phyloP scores from a whole-genome alignment of 2,329 filamentous ascomycete genomes.

The Cladosporium sp. region DNA sequence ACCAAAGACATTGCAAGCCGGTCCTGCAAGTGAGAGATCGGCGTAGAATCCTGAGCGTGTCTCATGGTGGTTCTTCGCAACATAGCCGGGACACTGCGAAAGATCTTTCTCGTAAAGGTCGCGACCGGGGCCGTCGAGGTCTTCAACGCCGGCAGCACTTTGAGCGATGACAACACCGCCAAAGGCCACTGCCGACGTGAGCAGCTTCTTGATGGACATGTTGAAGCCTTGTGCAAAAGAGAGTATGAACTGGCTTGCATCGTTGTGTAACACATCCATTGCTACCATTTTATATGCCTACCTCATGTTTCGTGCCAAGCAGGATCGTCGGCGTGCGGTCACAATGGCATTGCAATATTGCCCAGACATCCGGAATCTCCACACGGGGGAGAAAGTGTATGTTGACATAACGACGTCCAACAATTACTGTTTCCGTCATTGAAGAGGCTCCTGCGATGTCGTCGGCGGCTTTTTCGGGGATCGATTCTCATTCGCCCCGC shows the following conservation, averaged over 20 bases:
- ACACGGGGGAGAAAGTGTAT: neutral
- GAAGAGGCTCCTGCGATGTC: constrained; percentile 5
- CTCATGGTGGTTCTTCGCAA: constrained; percentile 52
- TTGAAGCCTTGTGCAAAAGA: constrained; percentile 3
- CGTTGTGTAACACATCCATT: neutral
- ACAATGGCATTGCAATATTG: neutral
- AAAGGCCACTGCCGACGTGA: constrained; percentile 8
- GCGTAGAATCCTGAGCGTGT: constrained; percentile 57
- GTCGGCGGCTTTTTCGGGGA: neutral
- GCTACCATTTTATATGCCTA: constrained; percentile 6
- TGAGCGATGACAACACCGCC: constrained; percentile 4
- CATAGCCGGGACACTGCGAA: constrained; percentile 61
- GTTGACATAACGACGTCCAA: neutral
- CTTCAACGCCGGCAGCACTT: constrained; percentile 12
- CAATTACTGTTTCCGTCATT: constrained; percentile 3
- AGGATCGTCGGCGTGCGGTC: constrained; percentile 7
- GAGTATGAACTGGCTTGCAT: constrained; percentile 1
- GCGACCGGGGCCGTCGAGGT: constrained; percentile 10
- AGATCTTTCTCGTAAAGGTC: constrained; percentile 15
- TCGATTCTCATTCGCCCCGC: neutral
- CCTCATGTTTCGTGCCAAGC: constrained; percentile 1
- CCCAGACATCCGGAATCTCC: neutral
- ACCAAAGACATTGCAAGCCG: constrained; percentile 56
- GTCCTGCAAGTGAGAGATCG: constrained; percentile 62
- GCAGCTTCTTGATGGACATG: constrained; percentile 10